Evolutionary conservation across 164 flowering plant genomes (phyloP).

Genomic region (Stephania japonica): DNA sequence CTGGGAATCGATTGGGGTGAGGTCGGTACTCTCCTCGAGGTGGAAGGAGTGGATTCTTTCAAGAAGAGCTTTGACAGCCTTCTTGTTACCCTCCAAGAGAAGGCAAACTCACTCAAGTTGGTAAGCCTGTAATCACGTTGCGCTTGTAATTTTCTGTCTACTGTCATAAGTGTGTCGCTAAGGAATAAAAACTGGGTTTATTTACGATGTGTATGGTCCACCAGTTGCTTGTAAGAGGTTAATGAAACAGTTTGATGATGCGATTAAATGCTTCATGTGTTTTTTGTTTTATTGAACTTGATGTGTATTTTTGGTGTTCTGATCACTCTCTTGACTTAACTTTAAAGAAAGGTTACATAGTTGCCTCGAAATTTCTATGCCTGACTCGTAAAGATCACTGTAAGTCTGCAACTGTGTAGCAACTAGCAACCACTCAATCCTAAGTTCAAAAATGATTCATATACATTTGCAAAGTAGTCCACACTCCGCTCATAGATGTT

Average conservation of each 20-base stretch:
- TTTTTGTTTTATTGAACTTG: no score
- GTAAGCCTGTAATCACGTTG: slow-evolving; percentile 29
- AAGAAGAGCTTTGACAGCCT: slow-evolving; percentile 95
- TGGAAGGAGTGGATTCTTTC: slow-evolving; percentile 90
- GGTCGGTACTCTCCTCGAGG: slow-evolving; percentile 80
- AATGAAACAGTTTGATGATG: background rate
- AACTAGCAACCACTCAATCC: no score
- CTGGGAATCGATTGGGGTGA: slow-evolving; percentile 80
- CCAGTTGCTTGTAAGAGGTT: background rate
- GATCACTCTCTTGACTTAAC: no score
- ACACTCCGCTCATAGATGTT: no score
- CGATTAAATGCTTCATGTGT: background rate
- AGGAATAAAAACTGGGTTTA: background rate
- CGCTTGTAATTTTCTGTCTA: background rate
- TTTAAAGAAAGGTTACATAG: no score
- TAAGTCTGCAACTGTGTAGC: no score
- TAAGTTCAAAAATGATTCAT: no score
- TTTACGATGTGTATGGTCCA: background rate
- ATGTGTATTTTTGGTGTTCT: no score
- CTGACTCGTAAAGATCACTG: no score
- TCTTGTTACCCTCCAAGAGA: slow-evolving; percentile 76
- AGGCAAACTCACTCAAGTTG: slow-evolving; percentile 75
- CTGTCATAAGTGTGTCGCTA: background rate
- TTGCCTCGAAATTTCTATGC: no score
- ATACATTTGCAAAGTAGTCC: no score